Evolutionary conservation across 192 early-diverging fungal genomes (phyloP).

Genomic region (Podila clonocystis): DNA sequence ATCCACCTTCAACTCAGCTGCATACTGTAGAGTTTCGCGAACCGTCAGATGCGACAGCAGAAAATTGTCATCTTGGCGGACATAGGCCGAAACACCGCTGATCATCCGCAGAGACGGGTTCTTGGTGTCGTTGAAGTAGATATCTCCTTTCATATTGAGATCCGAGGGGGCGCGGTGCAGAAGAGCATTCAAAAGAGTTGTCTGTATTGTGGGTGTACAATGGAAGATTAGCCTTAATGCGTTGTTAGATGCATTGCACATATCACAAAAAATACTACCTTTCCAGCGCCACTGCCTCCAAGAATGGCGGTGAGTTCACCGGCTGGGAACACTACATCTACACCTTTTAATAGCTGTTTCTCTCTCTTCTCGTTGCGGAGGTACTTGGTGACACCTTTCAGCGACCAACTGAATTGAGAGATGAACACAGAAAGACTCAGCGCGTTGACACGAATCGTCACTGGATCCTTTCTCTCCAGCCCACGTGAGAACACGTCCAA

Average conservation of each 20-base stretch:
- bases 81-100: slow-evolving; percentile 39
- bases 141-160: slow-evolving; percentile 22
- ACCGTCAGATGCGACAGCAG: slow-evolving; percentile 75
- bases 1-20: slow-evolving; percentile 75
- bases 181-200: slow-evolving; percentile 31
- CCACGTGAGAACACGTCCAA: slow-evolving; percentile 43
- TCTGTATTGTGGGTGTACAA: slow-evolving; percentile 13
- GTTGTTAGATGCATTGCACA: background rate
- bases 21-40: slow-evolving; percentile 79
- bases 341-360: slow-evolving; percentile 33
- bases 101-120: slow-evolving; percentile 33
- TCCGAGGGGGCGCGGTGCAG: slow-evolving; percentile 20
- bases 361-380: slow-evolving; percentile 18
- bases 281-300: slow-evolving; percentile 49
- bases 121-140: slow-evolving; percentile 43
- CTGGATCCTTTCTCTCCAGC: slow-evolving; percentile 28
- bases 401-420: slow-evolving; percentile 29
- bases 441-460: slow-evolving; percentile 38
- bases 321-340: slow-evolving; percentile 46
- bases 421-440: slow-evolving; percentile 23
- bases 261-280: slow-evolving; percentile 8
- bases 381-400: slow-evolving; percentile 10
- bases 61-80: slow-evolving; percentile 47
- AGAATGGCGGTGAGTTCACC: slow-evolving; percentile 47
- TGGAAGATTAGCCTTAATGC: background rate